These are phyloP conservation scores for Arachis monticola DNA, from an alignment of 331 rosid species.

Conservation along the genomic window DNA sequence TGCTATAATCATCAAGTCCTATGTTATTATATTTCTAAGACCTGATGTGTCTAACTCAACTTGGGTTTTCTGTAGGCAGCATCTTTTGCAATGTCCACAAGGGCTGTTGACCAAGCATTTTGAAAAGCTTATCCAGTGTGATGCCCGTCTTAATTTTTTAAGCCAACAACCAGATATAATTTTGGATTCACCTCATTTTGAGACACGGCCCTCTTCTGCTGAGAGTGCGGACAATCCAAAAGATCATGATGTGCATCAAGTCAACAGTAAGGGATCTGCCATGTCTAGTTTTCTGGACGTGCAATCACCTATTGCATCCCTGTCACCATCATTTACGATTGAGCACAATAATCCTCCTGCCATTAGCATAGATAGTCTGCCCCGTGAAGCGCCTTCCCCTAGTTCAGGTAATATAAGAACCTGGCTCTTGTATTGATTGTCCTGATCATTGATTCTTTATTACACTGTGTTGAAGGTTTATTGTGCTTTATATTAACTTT, in stretches of 20 bases:
- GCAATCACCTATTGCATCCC: slow-evolving; percentile 71
- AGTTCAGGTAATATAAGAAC: slow-evolving; percentile 65
- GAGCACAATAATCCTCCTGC: slow-evolving; percentile 69
- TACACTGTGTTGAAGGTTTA: neutral
- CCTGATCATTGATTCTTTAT: neutral
- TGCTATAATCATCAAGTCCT: slow-evolving; percentile 14
- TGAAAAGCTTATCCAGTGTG: slow-evolving; percentile 96
- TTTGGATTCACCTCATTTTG: slow-evolving; percentile 81
- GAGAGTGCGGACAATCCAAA: slow-evolving; percentile 55
- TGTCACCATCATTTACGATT: slow-evolving; percentile 67
- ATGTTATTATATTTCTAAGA: slow-evolving; percentile 10
- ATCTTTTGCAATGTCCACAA: slow-evolving; percentile 89
- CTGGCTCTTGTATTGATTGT: slow-evolving; percentile 12
- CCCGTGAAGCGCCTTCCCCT: slow-evolving; percentile 70
- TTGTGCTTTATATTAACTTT: slow-evolving; percentile 26
- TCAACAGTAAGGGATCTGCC: slow-evolving; percentile 57
- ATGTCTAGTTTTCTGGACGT: slow-evolving; percentile 54
- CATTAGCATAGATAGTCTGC: slow-evolving; percentile 48
- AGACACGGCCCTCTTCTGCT: slow-evolving; percentile 54
- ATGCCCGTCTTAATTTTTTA: slow-evolving; percentile 71
- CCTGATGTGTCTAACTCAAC: slow-evolving; percentile 25
- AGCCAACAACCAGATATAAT: slow-evolving; percentile 78
- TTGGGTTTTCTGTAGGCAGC: slow-evolving; percentile 65
- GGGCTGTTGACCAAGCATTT: slow-evolving; percentile 84
- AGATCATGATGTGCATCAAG: slow-evolving; percentile 53